phyloP scores from a whole-genome alignment of 768 basidiomycete genomes.

The Leucocoprinus leucothites region DNA sequence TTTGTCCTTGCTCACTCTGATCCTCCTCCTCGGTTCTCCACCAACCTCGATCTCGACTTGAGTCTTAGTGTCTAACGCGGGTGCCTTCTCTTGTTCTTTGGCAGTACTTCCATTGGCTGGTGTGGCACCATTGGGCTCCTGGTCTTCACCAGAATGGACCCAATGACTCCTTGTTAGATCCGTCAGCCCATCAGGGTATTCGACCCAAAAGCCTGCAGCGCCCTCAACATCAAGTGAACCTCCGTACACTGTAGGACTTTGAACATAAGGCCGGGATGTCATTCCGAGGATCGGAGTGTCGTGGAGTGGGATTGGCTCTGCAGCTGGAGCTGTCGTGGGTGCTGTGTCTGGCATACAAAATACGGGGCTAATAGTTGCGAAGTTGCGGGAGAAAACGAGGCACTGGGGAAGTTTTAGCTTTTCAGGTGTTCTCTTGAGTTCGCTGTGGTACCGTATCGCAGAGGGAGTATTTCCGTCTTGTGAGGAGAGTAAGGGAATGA shows the following conservation, averaged over 20 bases:
- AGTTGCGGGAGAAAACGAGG: neutral
- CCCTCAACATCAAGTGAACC: conserved; percentile 21
- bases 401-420: neutral
- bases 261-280: conserved; percentile 43
- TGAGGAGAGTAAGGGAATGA: neutral
- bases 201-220: conserved; percentile 58
- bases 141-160: conserved; percentile 23
- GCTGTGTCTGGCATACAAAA: neutral
- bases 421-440: neutral
- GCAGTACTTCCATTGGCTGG: neutral
- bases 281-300: conserved; percentile 43
- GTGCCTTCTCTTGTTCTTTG: conserved; percentile 20
- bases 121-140: too few species aligned
- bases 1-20: conserved; percentile 46
- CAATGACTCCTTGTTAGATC: conserved; percentile 54
- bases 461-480: neutral
- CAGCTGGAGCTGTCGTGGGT: too few species aligned
- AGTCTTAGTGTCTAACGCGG: conserved; percentile 23
- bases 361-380: neutral
- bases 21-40: conserved; percentile 35
- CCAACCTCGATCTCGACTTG: conserved; percentile 57
- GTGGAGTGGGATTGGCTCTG: conserved; percentile 22
- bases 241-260: conserved; percentile 49
- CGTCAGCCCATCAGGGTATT: conserved; percentile 62
- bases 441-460: neutral